Conservation (phyloP, 2,329 filamentous ascomycete species). For the Fusarium oxysporum region DNA sequence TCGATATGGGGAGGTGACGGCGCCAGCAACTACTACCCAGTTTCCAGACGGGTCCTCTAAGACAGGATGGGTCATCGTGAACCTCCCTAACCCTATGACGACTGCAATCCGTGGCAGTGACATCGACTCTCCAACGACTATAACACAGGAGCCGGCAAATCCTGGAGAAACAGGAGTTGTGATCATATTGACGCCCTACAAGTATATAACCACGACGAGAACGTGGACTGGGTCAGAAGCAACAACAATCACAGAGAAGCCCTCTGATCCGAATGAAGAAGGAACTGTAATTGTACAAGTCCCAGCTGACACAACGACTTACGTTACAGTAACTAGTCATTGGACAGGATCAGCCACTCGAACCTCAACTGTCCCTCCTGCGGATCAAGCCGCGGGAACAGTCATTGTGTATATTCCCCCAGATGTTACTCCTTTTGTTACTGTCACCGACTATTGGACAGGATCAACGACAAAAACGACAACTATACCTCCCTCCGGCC, state of each 20-base stretch:
- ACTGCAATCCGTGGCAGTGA: not conserved
- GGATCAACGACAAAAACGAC: not conserved
- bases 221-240: not conserved
- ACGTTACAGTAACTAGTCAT: not conserved
- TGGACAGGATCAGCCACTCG: not conserved
- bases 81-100: not conserved
- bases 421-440: not conserved
- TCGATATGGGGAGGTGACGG: not conserved
- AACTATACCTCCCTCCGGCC: not conserved
- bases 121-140: not conserved
- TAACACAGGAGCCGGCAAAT: not conserved
- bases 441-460: not conserved
- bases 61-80: not conserved
- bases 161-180: slow-evolving; percentile 1
- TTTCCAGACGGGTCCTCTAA: not conserved
- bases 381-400: not conserved
- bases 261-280: not conserved
- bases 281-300: not conserved
- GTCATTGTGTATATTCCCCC: not conserved
- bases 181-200: not conserved
- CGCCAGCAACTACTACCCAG: not conserved
- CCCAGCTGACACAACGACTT: not conserved
- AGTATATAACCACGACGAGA: not conserved
- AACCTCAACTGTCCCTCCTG: not conserved
- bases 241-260: not conserved